Conservation (phyloP, 352 stramenopile genomes). For the Blastocystis sp. region DNA sequence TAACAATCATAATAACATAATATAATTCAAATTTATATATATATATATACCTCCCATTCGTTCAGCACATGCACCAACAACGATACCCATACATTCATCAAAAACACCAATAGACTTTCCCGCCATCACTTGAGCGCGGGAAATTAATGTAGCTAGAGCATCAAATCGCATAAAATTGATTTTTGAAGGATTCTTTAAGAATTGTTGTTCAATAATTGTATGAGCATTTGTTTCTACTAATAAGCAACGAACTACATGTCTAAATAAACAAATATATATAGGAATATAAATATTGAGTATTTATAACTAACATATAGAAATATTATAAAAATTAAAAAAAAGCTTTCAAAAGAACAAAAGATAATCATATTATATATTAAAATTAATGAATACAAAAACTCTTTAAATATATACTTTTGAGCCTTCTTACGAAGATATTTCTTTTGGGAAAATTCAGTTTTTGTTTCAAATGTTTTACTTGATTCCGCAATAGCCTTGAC, state of each 20-base stretch:
- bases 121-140: conserved; percentile 24
- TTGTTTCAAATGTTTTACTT: conserved; percentile 36
- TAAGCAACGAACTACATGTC: conserved; percentile 31
- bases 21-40: too few species aligned
- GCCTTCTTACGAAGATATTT: conserved; percentile 40
- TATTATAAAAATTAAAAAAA: too few species aligned
- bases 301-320: too few species aligned
- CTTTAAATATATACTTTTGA: conserved; percentile 36
- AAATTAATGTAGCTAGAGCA: conserved; percentile 37
- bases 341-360: too few species aligned
- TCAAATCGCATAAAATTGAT: conserved; percentile 38
- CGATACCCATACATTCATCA: conserved; percentile 38
- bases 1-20: too few species aligned
- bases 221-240: conserved; percentile 32
- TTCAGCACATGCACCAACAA: conserved; percentile 33
- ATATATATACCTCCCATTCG: conserved; percentile 35
- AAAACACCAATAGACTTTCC: conserved; percentile 36
- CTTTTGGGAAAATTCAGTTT: conserved; percentile 40
- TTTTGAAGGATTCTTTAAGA: conserved; percentile 33
- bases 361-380: too few species aligned
- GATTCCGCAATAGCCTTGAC: conserved; percentile 34
- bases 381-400: too few species aligned
- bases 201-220: conserved; percentile 32
- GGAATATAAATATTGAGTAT: too few species aligned
- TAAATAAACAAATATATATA: too few species aligned